These are phyloP conservation scores for Trametes cubensis DNA, from an alignment of 768 basidiomycete genomes.

Conservation along the genomic window DNA sequence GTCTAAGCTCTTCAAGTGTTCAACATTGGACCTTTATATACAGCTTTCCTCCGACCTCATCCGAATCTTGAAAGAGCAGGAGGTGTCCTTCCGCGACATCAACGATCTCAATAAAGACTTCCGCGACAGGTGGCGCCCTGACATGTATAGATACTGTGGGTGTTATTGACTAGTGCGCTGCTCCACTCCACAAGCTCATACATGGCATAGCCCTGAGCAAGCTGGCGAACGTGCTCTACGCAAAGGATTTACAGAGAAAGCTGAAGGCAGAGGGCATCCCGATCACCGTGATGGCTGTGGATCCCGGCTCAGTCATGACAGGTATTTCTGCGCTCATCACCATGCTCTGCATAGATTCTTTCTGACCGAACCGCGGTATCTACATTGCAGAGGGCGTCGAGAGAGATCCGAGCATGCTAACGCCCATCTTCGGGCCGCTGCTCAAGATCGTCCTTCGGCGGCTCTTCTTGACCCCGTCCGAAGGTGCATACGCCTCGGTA, in stretches of 20 bases:
- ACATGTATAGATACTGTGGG: slow-evolving; percentile 27
- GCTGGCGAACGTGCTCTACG: slow-evolving; percentile 52
- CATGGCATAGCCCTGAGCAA: slow-evolving; percentile 48
- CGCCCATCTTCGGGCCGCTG: slow-evolving; percentile 1
- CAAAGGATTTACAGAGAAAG: slow-evolving; percentile 51
- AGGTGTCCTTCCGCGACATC: slow-evolving; percentile 22
- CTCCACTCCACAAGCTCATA: background rate
- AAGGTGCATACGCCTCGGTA: slow-evolving; percentile 41
- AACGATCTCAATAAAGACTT: slow-evolving; percentile 34
- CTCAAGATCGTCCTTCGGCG: slow-evolving; percentile 27
- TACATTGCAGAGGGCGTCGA: slow-evolving; percentile 19
- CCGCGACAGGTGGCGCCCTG: slow-evolving; percentile 15
- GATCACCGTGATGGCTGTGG: slow-evolving; percentile 45
- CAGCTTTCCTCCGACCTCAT: slow-evolving; percentile 25
- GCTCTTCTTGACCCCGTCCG: slow-evolving; percentile 35
- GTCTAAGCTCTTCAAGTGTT: background rate
- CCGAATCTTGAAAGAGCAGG: slow-evolving; percentile 11
- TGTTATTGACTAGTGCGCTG: background rate
- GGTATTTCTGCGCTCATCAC: slow-evolving; percentile 25
- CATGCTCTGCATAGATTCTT: background rate
- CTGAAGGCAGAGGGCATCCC: slow-evolving; percentile 40
- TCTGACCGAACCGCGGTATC: too few species aligned
- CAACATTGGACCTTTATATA: too few species aligned
- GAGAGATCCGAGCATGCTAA: slow-evolving; percentile 9
- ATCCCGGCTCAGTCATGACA: slow-evolving; percentile 47